Evolutionary conservation across 139 green algal genomes (phyloP), one percentile per base, ranked within the genome.

Genomic region (Tetraselmis striata): DNA sequence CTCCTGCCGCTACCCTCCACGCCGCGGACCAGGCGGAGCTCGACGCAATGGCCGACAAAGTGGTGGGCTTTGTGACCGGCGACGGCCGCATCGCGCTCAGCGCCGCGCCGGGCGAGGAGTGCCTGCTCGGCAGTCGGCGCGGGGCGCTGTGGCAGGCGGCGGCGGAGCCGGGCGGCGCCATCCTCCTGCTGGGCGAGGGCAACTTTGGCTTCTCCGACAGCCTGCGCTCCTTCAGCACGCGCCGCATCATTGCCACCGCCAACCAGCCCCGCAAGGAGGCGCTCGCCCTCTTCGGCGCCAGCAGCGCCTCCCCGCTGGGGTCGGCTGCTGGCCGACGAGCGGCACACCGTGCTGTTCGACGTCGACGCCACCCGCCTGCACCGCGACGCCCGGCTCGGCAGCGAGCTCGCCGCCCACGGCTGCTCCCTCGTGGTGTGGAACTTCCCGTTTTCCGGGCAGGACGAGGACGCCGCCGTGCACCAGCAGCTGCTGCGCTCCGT

Each of bases 141-240:
- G 45, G 45, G 45, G 45, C 45, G 45, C 45, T 67, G 45, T 67
- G 45, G 45, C 5, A 67, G 11, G 18, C 11, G n/a, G n/a, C n/a
- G n/a, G n/a, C n/a, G n/a, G n/a, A n/a, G 27, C 22, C 1, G 22
- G 29, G 18, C 26, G 59, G 77, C 30, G 28, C 59, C 0, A 30
- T 90, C 30, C 67, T 90, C 59, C 79, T 88, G 81, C 76, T 90
- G 5, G 86, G 86, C 23, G 86, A 90, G 75, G 86, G 86, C 30
- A 84, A 90, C 78, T 87, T 90, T 24, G 67, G 29, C 25, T 90
- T 90, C 31, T 78, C 81, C 2, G 30, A 79, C 30, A 81, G 84
- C 2, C 59, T 90, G 28, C n/a, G 82, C 28, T 79, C 30, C 2
- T 25, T 77, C 29, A 2, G 32, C 28, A 29, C 29, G 31, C 23